Conservation (phyloP, 176 grass and related monocot species). For the Musa beccarii region DNA sequence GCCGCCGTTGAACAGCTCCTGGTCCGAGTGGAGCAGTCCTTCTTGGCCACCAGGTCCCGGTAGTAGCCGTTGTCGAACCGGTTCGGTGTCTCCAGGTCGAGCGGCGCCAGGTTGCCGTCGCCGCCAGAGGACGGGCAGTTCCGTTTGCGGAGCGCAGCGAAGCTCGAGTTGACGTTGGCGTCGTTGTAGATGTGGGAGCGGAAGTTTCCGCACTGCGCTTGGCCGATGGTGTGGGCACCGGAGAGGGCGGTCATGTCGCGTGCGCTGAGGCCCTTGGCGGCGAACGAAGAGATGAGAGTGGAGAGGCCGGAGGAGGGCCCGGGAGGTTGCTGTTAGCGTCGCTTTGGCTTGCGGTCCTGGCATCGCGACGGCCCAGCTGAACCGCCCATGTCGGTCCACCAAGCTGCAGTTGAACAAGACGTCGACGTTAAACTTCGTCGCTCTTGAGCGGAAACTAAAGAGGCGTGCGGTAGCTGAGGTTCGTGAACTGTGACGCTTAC, state of each 20-base stretch:
- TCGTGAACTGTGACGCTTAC: neutral
- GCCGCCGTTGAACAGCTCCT: conserved; percentile 71
- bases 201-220: conserved; percentile 40
- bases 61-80: conserved; percentile 49
- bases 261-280: conserved; percentile 34
- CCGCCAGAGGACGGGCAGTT: conserved; percentile 30
- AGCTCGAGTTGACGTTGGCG: conserved; percentile 40
- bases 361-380: conserved; percentile 28
- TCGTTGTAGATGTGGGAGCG: conserved; percentile 51
- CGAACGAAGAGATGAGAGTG: conserved; percentile 35
- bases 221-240: conserved; percentile 61
- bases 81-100: conserved; percentile 37
- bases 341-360: conserved; percentile 41
- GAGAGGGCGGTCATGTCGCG: conserved; percentile 68
- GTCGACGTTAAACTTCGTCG: neutral
- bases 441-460: neutral
- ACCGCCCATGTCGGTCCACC: conserved; percentile 37
- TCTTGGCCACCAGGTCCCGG: conserved; percentile 22
- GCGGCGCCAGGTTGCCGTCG: conserved; percentile 34
- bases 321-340: conserved; percentile 43
- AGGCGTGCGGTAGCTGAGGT: neutral
- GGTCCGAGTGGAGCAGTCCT: conserved; percentile 68
- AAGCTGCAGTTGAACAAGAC: conserved; percentile 2
- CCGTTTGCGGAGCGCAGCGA: conserved; percentile 27
- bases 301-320: conserved; percentile 23